Conservation (phyloP, 1,284 basidiomycete species). For the Leccinum pachyderme region DNA sequence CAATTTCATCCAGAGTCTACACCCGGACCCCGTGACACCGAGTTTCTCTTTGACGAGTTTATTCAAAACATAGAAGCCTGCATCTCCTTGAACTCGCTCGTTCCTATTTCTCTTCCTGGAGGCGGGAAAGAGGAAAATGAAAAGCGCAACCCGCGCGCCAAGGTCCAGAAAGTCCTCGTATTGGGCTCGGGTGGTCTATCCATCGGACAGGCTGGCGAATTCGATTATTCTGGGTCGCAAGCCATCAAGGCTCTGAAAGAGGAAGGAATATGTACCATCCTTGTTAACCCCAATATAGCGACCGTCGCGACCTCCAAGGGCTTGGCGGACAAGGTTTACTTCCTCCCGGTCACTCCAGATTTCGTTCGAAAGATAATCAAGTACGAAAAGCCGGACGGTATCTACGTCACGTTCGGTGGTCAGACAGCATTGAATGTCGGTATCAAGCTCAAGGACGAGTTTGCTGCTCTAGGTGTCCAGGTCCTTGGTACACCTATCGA, state of each 20-base stretch:
- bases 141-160: constrained; percentile 69
- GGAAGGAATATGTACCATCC: constrained; percentile 98
- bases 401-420: constrained; percentile 98
- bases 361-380: constrained; percentile 98
- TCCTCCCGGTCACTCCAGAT: constrained; percentile 96
- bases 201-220: constrained; percentile 98
- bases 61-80: constrained; percentile 84
- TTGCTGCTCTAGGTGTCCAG: constrained; percentile 82
- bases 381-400: constrained; percentile 98
- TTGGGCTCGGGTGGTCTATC: constrained; percentile 97
- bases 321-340: constrained; percentile 98
- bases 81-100: constrained; percentile 62
- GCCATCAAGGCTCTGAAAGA: constrained; percentile 99
- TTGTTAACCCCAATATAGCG: constrained; percentile 99
- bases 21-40: constrained; percentile 97
- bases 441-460: constrained; percentile 97
- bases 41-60: constrained; percentile 99
- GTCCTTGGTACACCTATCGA: constrained; percentile 97
- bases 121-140: constrained; percentile 85
- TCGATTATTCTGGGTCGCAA: constrained; percentile 98
- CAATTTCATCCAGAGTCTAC: constrained; percentile 99
- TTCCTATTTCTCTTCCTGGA: constrained; percentile 85
- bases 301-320: constrained; percentile 98
- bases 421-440: constrained; percentile 98
- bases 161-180: constrained; percentile 92